These are phyloP conservation scores for Scutellaria galericulata DNA, from an alignment of 257 asterid genomes.

Conservation along the genomic window DNA sequence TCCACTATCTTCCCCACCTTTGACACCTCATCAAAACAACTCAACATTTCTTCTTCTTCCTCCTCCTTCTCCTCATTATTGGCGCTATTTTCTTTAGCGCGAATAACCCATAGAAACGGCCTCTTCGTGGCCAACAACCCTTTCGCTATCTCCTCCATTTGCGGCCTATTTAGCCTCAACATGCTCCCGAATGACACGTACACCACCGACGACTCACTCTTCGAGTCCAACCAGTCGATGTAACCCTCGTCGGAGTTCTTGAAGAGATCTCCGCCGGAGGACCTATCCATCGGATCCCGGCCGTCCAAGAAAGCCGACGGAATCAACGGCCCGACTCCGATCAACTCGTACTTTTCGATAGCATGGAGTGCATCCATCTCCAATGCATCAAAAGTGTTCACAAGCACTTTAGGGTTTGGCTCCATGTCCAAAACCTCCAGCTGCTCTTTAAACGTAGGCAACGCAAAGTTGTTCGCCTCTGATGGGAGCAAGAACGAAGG, in stretches of 20 bases:
- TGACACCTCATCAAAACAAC: constrained; percentile 40
- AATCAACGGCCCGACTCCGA: constrained; percentile 60
- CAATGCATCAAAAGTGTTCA: constrained; percentile 56
- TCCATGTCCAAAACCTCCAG: constrained; percentile 43
- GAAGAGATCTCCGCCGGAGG: constrained; percentile 49
- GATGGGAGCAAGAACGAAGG: constrained; percentile 56
- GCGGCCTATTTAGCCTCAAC: constrained; percentile 27
- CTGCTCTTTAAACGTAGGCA: constrained; percentile 49
- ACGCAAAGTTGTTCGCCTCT: constrained; percentile 15
- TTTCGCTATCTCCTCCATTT: constrained; percentile 60
- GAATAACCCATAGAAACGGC: constrained; percentile 72
- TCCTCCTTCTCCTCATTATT: too few species aligned
- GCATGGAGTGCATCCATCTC: constrained; percentile 45
- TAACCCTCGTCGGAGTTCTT: constrained; percentile 39
- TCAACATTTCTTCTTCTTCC: background rate
- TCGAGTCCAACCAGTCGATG: constrained; percentile 49
- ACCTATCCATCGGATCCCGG: constrained; percentile 32
- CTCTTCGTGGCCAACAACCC: constrained; percentile 39
- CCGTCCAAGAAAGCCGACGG: constrained; percentile 50
- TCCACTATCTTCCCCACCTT: constrained; percentile 50
- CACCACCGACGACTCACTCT: constrained; percentile 46
- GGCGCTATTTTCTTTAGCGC: constrained; percentile 14
- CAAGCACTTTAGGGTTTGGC: constrained; percentile 46
- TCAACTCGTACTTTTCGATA: constrained; percentile 36
- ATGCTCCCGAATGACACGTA: constrained; percentile 73